Evolutionary conservation across 2,329 filamentous ascomycete genomes (phyloP).

Genomic region (Nemania sp.): DNA sequence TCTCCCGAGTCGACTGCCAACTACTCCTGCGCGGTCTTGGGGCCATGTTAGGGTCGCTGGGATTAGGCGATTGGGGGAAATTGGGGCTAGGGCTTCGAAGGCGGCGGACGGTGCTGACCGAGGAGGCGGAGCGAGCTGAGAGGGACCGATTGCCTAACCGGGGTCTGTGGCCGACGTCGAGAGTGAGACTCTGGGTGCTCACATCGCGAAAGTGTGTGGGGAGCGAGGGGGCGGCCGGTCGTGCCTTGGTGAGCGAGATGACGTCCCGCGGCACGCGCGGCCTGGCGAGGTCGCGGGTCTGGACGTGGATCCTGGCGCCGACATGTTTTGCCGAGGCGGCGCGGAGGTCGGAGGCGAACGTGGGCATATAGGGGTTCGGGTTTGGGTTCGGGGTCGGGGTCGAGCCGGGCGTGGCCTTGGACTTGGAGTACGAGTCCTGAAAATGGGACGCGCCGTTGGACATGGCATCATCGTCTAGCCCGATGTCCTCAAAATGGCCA

Average conservation of each 20-base stretch:
- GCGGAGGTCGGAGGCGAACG: conserved; percentile 59
- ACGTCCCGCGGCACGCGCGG: conserved; percentile 52
- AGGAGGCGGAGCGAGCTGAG: conserved; percentile 55
- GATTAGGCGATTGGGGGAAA: conserved; percentile 54
- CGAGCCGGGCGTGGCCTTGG: conserved; percentile 27
- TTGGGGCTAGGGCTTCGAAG: conserved; percentile 66
- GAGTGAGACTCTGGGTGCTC: conserved; percentile 56
- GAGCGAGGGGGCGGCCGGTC: conserved; percentile 60
- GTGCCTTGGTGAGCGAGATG: conserved; percentile 49
- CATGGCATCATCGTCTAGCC: conserved; percentile 77
- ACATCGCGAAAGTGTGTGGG: conserved; percentile 61
- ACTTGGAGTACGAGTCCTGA: conserved; percentile 53
- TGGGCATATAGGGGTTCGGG: conserved; percentile 64
- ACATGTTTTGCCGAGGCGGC: conserved; percentile 50
- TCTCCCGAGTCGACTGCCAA: conserved; percentile 75
- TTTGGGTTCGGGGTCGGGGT: conserved; percentile 9
- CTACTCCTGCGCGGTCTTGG: conserved; percentile 68
- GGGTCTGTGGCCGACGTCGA: conserved; percentile 49
- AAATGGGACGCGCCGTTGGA: conserved; percentile 51
- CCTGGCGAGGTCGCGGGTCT: conserved; percentile 49
- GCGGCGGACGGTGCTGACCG: conserved; percentile 55
- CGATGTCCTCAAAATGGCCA: conserved; percentile 93
- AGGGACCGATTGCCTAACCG: conserved; percentile 51
- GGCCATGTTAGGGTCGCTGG: conserved; percentile 57
- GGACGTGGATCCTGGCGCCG: conserved; percentile 45